Evolutionary conservation across 345 rosid genomes (phyloP).

Genomic region (rapeseed (Brassica napus)): Da-Ae NC_063447.1:61614501-61615000

Average conservation of each 20-base stretch:
- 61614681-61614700: background rate
- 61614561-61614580: background rate
- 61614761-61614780: background rate
- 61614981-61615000: no score
- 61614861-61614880: no score
- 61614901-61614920: no score
- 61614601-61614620: conserved; percentile 20
- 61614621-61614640: background rate
- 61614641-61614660: background rate
- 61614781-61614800: no score
- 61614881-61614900: no score
- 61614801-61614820: no score
- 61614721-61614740: no score
- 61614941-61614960: no score
- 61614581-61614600: conserved; percentile 4
- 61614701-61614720: background rate
- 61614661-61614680: conserved; percentile 1
- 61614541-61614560: conserved; percentile 9
- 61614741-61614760: background rate
- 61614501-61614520: conserved; percentile 60
- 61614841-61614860: no score
- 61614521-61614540: conserved; percentile 49
- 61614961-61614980: no score
- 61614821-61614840: no score
- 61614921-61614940: no score